Evolutionary conservation across 2,329 filamentous ascomycete species (phyloP), one percentile per base, ranked within the genome.

Genomic region (Neofusicoccum laricinum): DNA sequence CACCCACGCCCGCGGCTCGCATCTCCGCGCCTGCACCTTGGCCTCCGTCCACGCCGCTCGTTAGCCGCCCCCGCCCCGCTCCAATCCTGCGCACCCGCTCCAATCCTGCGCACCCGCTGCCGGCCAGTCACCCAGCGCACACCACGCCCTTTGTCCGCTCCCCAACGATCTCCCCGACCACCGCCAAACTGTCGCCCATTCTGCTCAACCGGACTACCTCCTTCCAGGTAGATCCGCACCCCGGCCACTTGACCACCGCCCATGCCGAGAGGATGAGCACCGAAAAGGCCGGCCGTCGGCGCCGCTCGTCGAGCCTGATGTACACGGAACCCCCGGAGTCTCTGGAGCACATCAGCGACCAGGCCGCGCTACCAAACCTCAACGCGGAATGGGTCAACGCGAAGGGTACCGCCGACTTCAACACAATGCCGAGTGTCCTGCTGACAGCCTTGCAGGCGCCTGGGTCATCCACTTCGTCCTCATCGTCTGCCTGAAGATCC

Each of bases 381-480:
- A 99, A 99, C 79, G 93, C 95, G 71, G 92, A 97, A 81, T 99
- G 95, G 95, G 96, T 97, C 70, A 98, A 98, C 79, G 92, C 93
- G 73, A 99, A 99, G 88, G 95, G 95, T 98, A 61, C 30, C 46
- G 6, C 34, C 19, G 34, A 34, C 7, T 4, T 12, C 17, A 7
- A 32, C 5, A 21, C 10, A 7, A 21, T 41, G 62, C 53, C 55
- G 43, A 17, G 55, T 48, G 43, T 40, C 38, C 51, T 63, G 49
- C 49, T 62, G 41, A 51, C n/a, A 43, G 11, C 14, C 11, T 34
- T 19, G 51, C 75, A 98, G 94, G 95, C 79, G 95, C 95, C 73
- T 99, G 95, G 95, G 93, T 91, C 66, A 97, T 99, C 76, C 95
- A 99, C 80, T 87, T 97, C 71, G 92, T 99, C 73, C 83, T 97